A percentile compares a stretch with the other conserved stretches of the same genome.
Evolutionary conservation across 2,329 filamentous ascomycete genomes (phyloP).

Genomic region (Botrytis fabae): DNA sequence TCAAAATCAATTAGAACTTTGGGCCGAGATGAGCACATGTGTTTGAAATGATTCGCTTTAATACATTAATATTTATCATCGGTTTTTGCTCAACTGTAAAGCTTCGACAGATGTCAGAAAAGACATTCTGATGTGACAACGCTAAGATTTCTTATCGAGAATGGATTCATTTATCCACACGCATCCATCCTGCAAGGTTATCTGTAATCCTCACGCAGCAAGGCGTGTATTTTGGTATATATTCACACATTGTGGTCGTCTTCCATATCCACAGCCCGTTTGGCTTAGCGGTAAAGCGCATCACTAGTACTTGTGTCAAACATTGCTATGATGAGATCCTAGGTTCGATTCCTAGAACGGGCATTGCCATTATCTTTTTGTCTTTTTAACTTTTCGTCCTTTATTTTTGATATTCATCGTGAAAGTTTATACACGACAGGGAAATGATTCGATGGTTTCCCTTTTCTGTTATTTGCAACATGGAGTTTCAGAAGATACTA

Average conservation of each 20-base stretch:
- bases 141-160: not conserved
- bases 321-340: not conserved
- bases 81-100: not conserved
- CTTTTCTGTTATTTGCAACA: not conserved
- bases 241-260: accelerated
- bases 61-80: not conserved
- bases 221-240: not conserved
- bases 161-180: not conserved
- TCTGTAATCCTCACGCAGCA: not conserved
- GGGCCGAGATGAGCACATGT: not conserved
- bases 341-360: conserved; percentile 15
- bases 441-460: too few relatives aligned
- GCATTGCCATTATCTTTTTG: not conserved
- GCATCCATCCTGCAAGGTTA: too few relatives aligned
- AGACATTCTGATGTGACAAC: not conserved
- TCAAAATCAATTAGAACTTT: not conserved
- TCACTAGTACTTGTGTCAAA: not conserved
- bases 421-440: too few relatives aligned
- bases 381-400: too few relatives aligned
- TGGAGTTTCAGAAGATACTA: not conserved
- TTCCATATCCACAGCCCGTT: not conserved
- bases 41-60: not conserved
- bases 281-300: conserved; percentile 20
- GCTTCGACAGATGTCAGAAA: not conserved
- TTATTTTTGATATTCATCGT: too few relatives aligned